Conservation (phyloP, 306 rosid genomes). For the Medicago lupulina region DNA sequence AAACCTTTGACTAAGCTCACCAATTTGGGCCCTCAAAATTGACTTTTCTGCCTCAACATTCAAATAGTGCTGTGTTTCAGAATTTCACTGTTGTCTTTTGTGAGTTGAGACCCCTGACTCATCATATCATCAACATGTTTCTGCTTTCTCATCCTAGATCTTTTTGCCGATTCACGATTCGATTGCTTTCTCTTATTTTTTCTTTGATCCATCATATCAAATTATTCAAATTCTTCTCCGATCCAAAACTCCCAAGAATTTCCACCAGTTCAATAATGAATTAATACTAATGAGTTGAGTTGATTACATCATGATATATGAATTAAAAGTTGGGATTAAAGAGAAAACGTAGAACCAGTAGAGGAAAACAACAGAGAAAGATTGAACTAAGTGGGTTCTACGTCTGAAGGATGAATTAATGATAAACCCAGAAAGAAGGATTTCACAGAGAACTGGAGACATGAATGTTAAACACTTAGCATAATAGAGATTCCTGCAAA, state of each 20-base stretch:
- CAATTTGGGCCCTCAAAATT: slow-evolving; percentile 67
- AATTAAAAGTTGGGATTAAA: slow-evolving; percentile 12
- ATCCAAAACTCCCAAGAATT: slow-evolving; percentile 70
- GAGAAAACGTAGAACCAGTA: slow-evolving; percentile 96
- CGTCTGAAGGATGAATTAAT: slow-evolving; percentile 79
- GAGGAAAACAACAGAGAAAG: slow-evolving; percentile 90
- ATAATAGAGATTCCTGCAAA: slow-evolving; percentile 21
- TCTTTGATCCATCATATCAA: slow-evolving; percentile 60
- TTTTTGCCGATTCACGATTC: slow-evolving; percentile 85
- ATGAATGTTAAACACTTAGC: slow-evolving; percentile 56
- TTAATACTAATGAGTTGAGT: not conserved
- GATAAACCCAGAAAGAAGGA: slow-evolving; percentile 82
- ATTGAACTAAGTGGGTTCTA: slow-evolving; percentile 89
- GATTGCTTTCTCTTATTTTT: slow-evolving; percentile 81
- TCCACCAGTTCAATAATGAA: slow-evolving; percentile 46
- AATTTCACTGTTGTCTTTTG: slow-evolving; percentile 64
- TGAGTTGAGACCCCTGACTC: slow-evolving; percentile 51
- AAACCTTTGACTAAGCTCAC: slow-evolving; percentile 71
- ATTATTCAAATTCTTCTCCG: slow-evolving; percentile 62
- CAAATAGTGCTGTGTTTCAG: slow-evolving; percentile 52
- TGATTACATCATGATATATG: slow-evolving; percentile 14
- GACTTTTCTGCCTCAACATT: slow-evolving; percentile 68
- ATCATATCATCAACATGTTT: slow-evolving; percentile 70
- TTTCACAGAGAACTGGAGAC: slow-evolving; percentile 86
- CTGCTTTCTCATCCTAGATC: slow-evolving; percentile 85